phyloP scores from a whole-genome alignment of 179 eudicot species.

The Spergularia azorica region DNA sequence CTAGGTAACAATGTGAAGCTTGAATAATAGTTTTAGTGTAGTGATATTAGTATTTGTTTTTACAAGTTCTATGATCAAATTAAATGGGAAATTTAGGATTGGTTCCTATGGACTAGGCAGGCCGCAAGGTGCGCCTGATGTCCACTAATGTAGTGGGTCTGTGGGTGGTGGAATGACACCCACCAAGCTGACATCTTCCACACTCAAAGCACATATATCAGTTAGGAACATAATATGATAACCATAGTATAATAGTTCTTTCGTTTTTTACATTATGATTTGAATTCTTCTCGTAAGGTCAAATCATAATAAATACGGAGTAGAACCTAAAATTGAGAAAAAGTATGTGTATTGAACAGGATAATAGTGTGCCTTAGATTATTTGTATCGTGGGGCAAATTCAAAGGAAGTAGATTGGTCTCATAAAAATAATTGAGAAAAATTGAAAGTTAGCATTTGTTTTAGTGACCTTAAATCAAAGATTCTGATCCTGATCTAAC shows the following conservation, averaged over 20 bases:
- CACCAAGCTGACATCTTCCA: constrained; percentile 26
- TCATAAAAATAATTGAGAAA: neutral
- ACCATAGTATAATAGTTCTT: neutral
- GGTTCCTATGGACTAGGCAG: neutral
- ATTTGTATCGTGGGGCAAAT: neutral
- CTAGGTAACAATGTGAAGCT: too few species aligned
- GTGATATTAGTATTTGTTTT: too few species aligned
- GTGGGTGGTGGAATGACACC: constrained; percentile 34
- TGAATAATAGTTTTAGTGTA: too few species aligned
- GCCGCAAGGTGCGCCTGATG: constrained; percentile 29
- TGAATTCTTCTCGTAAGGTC: too few species aligned
- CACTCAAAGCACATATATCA: neutral
- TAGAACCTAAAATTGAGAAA: too few species aligned
- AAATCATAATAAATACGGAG: too few species aligned
- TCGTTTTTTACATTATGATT: neutral
- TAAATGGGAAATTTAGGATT: neutral
- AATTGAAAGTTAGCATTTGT: constrained; percentile 3
- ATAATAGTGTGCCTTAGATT: too few species aligned
- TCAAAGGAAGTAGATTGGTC: neutral
- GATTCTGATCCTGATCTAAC: constrained; percentile 17
- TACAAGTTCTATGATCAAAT: too few species aligned
- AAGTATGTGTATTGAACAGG: too few species aligned
- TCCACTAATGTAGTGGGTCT: constrained; percentile 19
- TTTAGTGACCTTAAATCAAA: constrained; percentile 16
- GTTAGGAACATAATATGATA: neutral